These are phyloP conservation scores for Pinus taeda DNA, from an alignment of 75 land plant species.

Conservation along the genomic window DNA sequence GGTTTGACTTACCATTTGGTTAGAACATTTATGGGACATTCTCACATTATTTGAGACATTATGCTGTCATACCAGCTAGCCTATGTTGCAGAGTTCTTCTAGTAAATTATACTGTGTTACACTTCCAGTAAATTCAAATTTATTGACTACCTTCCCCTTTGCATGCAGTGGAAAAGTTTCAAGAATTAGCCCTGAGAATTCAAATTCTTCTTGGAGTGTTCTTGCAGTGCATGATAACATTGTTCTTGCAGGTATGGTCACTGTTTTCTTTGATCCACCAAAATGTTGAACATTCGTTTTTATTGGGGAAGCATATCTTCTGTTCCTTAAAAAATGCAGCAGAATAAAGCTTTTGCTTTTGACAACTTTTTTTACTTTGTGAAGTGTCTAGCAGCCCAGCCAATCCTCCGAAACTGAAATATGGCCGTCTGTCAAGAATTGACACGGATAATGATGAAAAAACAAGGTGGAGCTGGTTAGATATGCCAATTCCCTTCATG, in stretches of 20 bases:
- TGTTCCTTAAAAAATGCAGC: background rate
- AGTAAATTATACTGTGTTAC: background rate
- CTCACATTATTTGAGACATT: background rate
- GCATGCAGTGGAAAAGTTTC: conserved; percentile 59
- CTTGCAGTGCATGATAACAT: conserved; percentile 69
- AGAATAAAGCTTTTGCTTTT: background rate
- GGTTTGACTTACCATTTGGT: conserved; percentile 30
- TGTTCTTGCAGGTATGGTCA: conserved; percentile 73
- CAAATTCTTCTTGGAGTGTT: conserved; percentile 71
- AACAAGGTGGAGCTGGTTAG: conserved; percentile 62
- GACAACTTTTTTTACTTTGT: background rate
- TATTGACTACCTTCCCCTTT: background rate
- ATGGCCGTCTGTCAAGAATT: conserved; percentile 27
- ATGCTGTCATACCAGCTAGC: background rate
- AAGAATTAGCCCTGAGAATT: conserved; percentile 59
- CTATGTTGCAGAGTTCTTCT: background rate
- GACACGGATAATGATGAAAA: conserved; percentile 12
- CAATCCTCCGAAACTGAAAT: conserved; percentile 64
- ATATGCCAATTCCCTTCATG: conserved; percentile 49
- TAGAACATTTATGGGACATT: background rate
- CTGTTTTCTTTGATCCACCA: background rate
- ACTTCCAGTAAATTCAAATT: background rate
- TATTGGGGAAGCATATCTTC: background rate
- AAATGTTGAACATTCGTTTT: background rate
- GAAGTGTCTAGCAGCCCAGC: conserved; percentile 63